phyloP scores from a whole-genome alignment of 1,139 yeast genomes.

The Kluyveromyces sp. region DNA sequence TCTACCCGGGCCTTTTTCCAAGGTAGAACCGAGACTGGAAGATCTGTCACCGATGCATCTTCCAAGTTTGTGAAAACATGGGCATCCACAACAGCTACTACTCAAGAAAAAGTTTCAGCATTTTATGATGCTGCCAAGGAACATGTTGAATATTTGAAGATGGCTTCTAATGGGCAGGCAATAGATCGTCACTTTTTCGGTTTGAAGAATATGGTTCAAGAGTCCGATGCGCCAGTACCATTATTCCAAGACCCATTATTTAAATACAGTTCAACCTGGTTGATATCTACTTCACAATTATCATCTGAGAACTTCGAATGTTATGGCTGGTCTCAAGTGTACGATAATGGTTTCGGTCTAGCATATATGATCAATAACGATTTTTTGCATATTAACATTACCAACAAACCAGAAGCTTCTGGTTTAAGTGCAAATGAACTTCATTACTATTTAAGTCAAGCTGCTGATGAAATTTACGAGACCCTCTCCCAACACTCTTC shows the following conservation, averaged over 20 bases:
- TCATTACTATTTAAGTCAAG: slow-evolving; percentile 62
- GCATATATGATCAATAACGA: slow-evolving; percentile 90
- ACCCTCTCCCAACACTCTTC: slow-evolving; percentile 35
- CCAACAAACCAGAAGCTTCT: slow-evolving; percentile 58
- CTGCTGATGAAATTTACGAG: slow-evolving; percentile 76
- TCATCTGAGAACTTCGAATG: slow-evolving; percentile 85
- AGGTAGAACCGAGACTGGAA: slow-evolving; percentile 96
- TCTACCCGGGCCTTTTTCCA: slow-evolving; percentile 82
- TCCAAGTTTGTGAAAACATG: slow-evolving; percentile 69
- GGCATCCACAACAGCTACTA: slow-evolving; percentile 49
- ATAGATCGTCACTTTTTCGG: slow-evolving; percentile 94
- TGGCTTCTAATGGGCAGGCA: slow-evolving; percentile 82
- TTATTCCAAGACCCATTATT: slow-evolving; percentile 72
- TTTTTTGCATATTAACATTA: slow-evolving; percentile 80
- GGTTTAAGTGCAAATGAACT: slow-evolving; percentile 63
- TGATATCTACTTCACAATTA: slow-evolving; percentile 80
- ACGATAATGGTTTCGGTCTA: slow-evolving; percentile 87
- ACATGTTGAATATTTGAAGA: slow-evolving; percentile 66
- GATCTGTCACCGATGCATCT: slow-evolving; percentile 76
- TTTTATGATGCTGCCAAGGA: slow-evolving; percentile 68
- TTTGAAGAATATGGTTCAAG: slow-evolving; percentile 59
- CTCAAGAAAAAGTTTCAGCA: slow-evolving; percentile 54
- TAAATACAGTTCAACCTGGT: slow-evolving; percentile 76
- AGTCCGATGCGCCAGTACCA: slow-evolving; percentile 58
- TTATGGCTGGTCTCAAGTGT: slow-evolving; percentile 95